Evolutionary conservation across 129 eudicot genomes (phyloP).

Genomic region (Scalesia atractyloides): DNA sequence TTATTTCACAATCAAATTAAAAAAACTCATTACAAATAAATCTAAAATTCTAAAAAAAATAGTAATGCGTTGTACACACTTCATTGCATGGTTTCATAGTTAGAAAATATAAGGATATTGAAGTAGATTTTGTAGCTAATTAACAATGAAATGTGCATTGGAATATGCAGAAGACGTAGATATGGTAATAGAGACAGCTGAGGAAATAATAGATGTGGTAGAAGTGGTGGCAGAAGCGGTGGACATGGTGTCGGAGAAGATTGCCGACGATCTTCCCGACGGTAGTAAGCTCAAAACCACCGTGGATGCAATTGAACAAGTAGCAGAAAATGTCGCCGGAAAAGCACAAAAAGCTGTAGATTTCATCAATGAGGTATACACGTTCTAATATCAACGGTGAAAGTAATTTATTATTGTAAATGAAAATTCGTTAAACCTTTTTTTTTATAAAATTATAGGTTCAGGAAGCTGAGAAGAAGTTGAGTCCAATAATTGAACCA

Average conservation of each 20-base stretch:
- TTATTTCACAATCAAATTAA: no score
- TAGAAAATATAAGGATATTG: background rate
- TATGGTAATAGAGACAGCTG: constrained; percentile 35
- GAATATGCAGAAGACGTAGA: constrained; percentile 36
- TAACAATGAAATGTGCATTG: background rate
- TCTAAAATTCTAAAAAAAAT: no score
- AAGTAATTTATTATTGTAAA: background rate
- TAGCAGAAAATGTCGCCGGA: constrained; percentile 36
- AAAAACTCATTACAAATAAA: no score
- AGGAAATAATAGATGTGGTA: constrained; percentile 40
- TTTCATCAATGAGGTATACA: constrained; percentile 44
- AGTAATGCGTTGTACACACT: background rate
- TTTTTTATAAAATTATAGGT: constrained; percentile 19
- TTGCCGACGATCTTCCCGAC: constrained; percentile 37
- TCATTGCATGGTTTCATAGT: background rate
- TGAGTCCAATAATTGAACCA: constrained; percentile 31
- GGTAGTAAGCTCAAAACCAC: constrained; percentile 32
- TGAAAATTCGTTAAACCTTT: background rate
- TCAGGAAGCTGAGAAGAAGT: constrained; percentile 44
- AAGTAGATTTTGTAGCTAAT: background rate
- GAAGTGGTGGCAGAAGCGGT: constrained; percentile 50
- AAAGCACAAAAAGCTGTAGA: constrained; percentile 36
- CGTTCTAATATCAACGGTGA: background rate
- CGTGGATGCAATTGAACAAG: constrained; percentile 31
- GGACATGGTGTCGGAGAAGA: constrained; percentile 49